These are phyloP conservation scores for Epichloe gansuensis DNA, from an alignment of 2,329 filamentous ascomycete species.

Conservation along the genomic window DNA sequence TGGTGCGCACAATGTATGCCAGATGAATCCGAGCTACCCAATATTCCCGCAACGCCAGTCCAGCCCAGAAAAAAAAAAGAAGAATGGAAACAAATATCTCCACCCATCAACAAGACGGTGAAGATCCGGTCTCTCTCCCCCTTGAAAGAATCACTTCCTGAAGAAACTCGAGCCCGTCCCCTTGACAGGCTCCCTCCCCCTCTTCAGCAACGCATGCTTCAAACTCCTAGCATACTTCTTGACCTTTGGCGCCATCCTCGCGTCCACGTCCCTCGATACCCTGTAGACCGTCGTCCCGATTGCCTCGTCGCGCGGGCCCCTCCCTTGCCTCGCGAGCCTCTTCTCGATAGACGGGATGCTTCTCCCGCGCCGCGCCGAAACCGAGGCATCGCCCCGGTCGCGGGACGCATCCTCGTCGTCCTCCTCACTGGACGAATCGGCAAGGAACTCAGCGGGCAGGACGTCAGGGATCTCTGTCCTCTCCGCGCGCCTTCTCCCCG, in stretches of 20 bases:
- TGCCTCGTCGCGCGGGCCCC: slow-evolving; percentile 31
- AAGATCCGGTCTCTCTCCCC: background rate
- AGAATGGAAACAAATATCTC: background rate
- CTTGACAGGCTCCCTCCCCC: slow-evolving; percentile 28
- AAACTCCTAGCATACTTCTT: slow-evolving; percentile 28
- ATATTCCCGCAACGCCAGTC: too few relatives aligned
- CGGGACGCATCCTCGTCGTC: slow-evolving; percentile 30
- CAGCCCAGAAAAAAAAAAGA: too few relatives aligned
- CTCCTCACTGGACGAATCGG: slow-evolving; percentile 34
- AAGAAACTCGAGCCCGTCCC: slow-evolving; percentile 29
- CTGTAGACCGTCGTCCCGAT: slow-evolving; percentile 43
- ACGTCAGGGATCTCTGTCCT: slow-evolving; percentile 29
- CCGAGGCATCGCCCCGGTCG: slow-evolving; percentile 22
- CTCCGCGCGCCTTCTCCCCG: slow-evolving; percentile 16
- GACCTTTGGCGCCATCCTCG: slow-evolving; percentile 34
- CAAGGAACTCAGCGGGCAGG: slow-evolving; percentile 40
- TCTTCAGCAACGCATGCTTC: slow-evolving; percentile 33
- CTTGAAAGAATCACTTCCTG: slow-evolving; percentile 7
- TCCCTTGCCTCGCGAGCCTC: slow-evolving; percentile 23
- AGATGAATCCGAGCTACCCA: too few relatives aligned
- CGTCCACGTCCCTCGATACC: slow-evolving; percentile 31
- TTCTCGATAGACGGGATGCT: slow-evolving; percentile 30
- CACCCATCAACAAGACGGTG: background rate
- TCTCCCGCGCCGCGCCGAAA: slow-evolving; percentile 26
- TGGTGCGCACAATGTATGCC: too few relatives aligned